Evolutionary conservation across 2,329 filamentous ascomycete genomes (phyloP), one percentile per base, ranked within the genome.

Genomic region (Aspergillus proliferans): DNA sequence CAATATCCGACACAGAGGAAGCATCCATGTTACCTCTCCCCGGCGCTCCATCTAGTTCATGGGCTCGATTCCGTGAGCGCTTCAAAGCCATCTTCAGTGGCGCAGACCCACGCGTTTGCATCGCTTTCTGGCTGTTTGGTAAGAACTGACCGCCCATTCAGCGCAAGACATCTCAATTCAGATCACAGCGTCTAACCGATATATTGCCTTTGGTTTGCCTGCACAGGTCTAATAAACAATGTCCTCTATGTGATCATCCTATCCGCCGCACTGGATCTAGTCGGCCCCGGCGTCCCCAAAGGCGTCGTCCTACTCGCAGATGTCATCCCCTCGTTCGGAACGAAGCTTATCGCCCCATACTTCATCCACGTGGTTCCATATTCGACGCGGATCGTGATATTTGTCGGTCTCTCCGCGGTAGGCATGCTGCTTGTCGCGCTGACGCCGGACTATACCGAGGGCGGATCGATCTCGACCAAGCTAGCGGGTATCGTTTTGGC

Each of bases 161-260:
- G 24, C 26, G 21, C 19, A 18, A 43, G 6, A 38, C n/a, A 38
- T 10, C 6, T 19, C 6, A 38, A 4, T 36, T n/a, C 15, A n/a
- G 6, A 36, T 36, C 34, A 18, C 34, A 18, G 34, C 34, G n/a
- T 36, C 34, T 18, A 36, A 36, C 34, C 14, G 34, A 18, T 36
- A 36, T 36, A 36, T 7, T 18, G 18, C 38, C 44, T 30, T 30
- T 30, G 10, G 26, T 30, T 8, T 38, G 26, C 46, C 34, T 34
- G 26, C 22, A 21, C 62, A 92, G 88, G 88, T 46, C 75, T 93
- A 15, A 93, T 97, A 67, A 97, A 98, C 72, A 97, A 97, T 73
- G 88, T 97, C 58, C 86, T 96, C 72, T 97, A 96, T 71, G 92
- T 97, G 48, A 88, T 97, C 68, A 93, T 97, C 65, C 86, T 98